Percentiles rank a stretch among this genome's conserved stretches.
Evolutionary conservation across 768 basidiomycete species (phyloP).

Genomic region (Podaxis sp.): DNA sequence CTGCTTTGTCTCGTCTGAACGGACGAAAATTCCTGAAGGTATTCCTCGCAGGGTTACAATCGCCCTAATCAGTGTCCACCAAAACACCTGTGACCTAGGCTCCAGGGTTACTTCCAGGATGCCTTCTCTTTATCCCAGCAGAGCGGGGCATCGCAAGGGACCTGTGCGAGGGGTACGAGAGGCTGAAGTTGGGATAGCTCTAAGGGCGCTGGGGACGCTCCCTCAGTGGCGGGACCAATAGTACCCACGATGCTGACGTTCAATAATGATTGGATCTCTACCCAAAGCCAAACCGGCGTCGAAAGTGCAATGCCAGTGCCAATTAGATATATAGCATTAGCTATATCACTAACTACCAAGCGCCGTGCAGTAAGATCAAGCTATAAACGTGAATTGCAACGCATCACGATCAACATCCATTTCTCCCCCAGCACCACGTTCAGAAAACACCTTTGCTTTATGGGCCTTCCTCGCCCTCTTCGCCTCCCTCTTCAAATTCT

Average conservation of each 20-base stretch:
- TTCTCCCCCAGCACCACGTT: constrained; percentile 21
- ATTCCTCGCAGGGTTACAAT: no score
- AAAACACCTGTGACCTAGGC: no score
- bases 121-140: no score
- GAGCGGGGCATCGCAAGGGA: no score
- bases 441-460: constrained; percentile 21
- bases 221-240: neutral
- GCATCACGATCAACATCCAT: constrained; percentile 52
- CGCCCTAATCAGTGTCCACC: no score
- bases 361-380: constrained; percentile 18
- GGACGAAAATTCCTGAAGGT: no score
- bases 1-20: no score
- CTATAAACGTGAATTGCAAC: constrained; percentile 50
- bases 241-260: neutral
- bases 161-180: no score
- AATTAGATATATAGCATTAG: neutral
- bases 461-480: constrained; percentile 61
- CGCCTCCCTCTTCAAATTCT: constrained; percentile 60
- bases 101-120: no score
- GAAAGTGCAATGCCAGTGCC: neutral
- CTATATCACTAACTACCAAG: neutral
- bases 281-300: neutral
- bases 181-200: no score
- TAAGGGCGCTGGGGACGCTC: no score
- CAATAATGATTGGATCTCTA: neutral